Evolutionary conservation across 2,329 filamentous ascomycete genomes (phyloP).

Genomic region (Epichloe brachyelytri): DNA sequence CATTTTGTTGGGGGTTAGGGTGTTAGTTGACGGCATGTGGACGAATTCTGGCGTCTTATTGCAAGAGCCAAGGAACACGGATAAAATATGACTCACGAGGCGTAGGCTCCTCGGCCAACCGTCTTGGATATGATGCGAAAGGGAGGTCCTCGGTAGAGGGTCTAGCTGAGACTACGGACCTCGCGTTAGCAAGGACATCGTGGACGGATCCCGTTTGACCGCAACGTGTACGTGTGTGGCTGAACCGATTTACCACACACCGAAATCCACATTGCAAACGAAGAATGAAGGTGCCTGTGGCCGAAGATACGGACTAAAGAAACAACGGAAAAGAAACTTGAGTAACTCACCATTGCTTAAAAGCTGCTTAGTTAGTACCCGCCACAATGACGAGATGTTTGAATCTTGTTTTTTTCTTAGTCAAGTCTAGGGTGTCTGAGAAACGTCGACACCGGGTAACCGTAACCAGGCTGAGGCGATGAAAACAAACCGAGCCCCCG

Average conservation of each 20-base stretch:
- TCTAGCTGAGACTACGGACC: constrained; percentile 64
- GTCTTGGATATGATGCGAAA: constrained; percentile 95
- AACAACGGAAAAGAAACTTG: background rate
- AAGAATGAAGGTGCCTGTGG: background rate
- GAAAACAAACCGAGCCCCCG: background rate
- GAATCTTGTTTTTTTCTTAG: background rate
- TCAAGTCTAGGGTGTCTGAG: background rate
- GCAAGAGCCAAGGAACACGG: too few species aligned
- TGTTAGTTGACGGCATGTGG: too few species aligned
- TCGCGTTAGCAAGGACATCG: constrained; percentile 26
- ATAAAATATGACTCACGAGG: constrained; percentile 51
- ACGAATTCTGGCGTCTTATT: too few species aligned
- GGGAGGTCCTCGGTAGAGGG: constrained; percentile 70
- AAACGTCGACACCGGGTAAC: background rate
- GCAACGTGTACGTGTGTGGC: background rate
- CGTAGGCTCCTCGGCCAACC: constrained; percentile 92
- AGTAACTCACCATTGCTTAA: background rate
- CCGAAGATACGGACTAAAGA: background rate
- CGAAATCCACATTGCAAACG: background rate
- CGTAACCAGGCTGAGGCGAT: background rate
- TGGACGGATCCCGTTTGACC: constrained; percentile 12
- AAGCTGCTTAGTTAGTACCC: background rate
- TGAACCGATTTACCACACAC: too few species aligned
- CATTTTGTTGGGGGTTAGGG: too few species aligned
- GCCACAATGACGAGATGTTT: background rate